Evolutionary conservation across 495 filamentous ascomycete species (phyloP).

Genomic region (Neurospora sp.): DNA sequence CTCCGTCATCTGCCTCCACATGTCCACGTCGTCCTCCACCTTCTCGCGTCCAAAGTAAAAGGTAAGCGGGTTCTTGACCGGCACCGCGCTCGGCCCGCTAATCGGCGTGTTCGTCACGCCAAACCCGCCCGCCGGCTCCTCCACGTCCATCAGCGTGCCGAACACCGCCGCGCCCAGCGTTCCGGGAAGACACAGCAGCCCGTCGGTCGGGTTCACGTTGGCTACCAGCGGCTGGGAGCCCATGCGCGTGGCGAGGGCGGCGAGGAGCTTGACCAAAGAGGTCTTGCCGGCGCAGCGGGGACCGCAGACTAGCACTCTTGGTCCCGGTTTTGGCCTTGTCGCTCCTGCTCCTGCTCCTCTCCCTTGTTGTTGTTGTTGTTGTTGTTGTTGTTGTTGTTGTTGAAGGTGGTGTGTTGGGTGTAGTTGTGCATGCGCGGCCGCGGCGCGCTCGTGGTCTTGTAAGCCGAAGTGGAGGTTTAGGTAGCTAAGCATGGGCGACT

Average conservation of each 20-base stretch:
- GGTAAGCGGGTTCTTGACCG: conserved; percentile 86
- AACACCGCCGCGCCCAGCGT: conserved; percentile 77
- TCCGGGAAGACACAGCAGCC: conserved; percentile 76
- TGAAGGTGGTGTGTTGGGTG: neutral
- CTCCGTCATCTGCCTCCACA: conserved; percentile 66
- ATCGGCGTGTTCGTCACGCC: conserved; percentile 78
- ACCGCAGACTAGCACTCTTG: conserved; percentile 77
- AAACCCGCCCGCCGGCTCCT: conserved; percentile 63
- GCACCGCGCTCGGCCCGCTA: conserved; percentile 74
- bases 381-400: neutral
- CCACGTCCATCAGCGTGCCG: conserved; percentile 71
- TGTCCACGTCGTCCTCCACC: conserved; percentile 60
- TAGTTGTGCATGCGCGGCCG: conserved; percentile 21
- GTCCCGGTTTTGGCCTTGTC: conserved; percentile 36
- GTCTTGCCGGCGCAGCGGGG: conserved; percentile 79
- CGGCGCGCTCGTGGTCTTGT: conserved; percentile 48
- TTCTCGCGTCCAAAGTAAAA: conserved; percentile 75
- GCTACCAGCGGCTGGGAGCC: conserved; percentile 74
- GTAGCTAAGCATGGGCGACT: conserved; percentile 75
- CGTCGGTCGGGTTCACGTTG: conserved; percentile 78
- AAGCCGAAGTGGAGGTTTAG: conserved; percentile 82
- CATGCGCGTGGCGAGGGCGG: conserved; percentile 66
- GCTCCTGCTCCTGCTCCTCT: neutral
- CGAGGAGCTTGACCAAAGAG: conserved; percentile 68
- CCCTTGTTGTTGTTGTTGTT: neutral